Conservation (phyloP, 257 asterid genomes). For the Vinca minor region DNA sequence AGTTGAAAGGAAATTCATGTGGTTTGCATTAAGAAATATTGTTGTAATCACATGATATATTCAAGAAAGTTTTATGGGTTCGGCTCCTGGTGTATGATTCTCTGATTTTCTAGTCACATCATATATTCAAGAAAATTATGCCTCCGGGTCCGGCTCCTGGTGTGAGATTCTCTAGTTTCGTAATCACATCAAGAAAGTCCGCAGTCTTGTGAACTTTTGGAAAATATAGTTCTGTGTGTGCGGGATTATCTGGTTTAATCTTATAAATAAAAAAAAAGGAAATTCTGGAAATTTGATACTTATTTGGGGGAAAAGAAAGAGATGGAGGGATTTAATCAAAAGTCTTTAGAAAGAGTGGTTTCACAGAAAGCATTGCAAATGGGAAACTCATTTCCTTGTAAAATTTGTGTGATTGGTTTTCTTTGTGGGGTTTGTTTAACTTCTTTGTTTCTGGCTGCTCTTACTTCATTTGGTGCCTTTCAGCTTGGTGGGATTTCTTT, state of each 20-base stretch:
- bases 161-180: too few species aligned
- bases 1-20: slow-evolving; percentile 33
- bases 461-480: slow-evolving; percentile 52
- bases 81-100: too few species aligned
- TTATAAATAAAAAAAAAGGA: too few species aligned
- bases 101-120: too few species aligned
- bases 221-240: too few species aligned
- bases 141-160: too few species aligned
- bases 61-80: not conserved
- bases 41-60: slow-evolving; percentile 28
- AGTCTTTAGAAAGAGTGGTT: slow-evolving; percentile 65
- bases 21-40: slow-evolving; percentile 34
- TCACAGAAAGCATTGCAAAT: slow-evolving; percentile 69
- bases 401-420: slow-evolving; percentile 71
- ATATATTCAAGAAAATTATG: too few species aligned
- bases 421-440: slow-evolving; percentile 78
- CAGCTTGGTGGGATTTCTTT: slow-evolving; percentile 31
- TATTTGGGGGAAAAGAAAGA: slow-evolving; percentile 8
- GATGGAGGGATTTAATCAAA: slow-evolving; percentile 53
- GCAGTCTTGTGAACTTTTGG: too few species aligned
- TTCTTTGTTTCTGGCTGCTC: slow-evolving; percentile 64
- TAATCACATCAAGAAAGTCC: too few species aligned
- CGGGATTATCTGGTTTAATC: too few species aligned
- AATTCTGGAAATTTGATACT: slow-evolving; percentile 7
- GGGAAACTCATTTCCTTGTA: slow-evolving; percentile 75